Evolutionary conservation across 768 basidiomycete genomes (phyloP), one percentile per base, ranked within the genome.

Genomic region (Coprinopsis strossmayeri): DNA sequence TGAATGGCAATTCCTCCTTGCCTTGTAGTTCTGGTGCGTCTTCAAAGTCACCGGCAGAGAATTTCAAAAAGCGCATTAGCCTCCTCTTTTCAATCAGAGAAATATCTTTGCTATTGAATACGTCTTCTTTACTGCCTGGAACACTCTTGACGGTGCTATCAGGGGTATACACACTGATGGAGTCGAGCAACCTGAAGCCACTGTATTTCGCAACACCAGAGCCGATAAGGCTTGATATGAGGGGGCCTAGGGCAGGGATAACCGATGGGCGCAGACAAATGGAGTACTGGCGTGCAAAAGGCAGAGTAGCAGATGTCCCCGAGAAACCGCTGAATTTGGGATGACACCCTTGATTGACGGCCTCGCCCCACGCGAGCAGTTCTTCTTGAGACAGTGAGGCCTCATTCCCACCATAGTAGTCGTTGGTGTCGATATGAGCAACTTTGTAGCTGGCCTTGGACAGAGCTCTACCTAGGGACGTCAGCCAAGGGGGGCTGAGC

Each of bases 131-230:
- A 67, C 81, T 89, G 26, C 84, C 83, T 1, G 95, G 95, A 0
- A 97, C 94, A 43, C 65, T 74, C 56, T 78, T 78, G 46, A 80
- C 60, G 45, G 61, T 62, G 1, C 74, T 68, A 18, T 69, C 65
- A 11, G 66, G 51, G 42, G 78, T 69, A 57, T 81, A 83, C 37
- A 91, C 67, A 32, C 72, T 78, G 15, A 87, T 72, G 20, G 76
- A 77, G 52, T 85, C 89, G 17, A 98, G 69, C 2, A 96, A 73
- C 39, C 87, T 82, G 61, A 93, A 98, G 2, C 83, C 84, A n/a
- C 91, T 90, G 59, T 98, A 97, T 49, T 84, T 82, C 5, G 91
- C 76, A 12, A 97, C 91, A 20, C 91, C 87, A 11, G 90, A 92
- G 0, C 77, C 70, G 9, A 95, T 71, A 2, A 98, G 70, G 1